Conservation (phyloP, 192 early-diverging fungal genomes). For the Coemansia sp. region DNA sequence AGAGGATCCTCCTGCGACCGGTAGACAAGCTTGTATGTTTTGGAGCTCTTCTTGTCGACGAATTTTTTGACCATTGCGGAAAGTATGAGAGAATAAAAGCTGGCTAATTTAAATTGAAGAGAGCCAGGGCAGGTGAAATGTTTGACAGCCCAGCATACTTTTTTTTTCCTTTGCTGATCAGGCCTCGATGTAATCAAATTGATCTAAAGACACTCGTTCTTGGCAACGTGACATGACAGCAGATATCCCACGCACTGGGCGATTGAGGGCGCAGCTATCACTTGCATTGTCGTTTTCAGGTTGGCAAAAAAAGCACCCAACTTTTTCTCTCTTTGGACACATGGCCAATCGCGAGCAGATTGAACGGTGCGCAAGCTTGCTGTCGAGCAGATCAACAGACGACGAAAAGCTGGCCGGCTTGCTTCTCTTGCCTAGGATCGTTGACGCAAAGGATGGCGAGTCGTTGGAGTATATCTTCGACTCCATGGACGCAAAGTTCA, state of each 20-base stretch:
- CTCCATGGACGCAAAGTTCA: constrained; percentile 32
- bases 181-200: too few relatives aligned
- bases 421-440: constrained; percentile 38
- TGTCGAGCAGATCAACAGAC: constrained; percentile 45
- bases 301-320: background rate
- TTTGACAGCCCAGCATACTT: background rate
- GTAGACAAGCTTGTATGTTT: constrained; percentile 89
- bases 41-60: constrained; percentile 82
- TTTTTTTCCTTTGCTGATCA: too few relatives aligned
- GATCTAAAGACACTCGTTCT: background rate
- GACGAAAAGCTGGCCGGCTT: constrained; percentile 52
- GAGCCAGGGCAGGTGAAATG: background rate
- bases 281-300: background rate
- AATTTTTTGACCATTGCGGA: constrained; percentile 60
- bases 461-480: constrained; percentile 30
- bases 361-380: constrained; percentile 31
- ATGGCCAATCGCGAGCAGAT: constrained; percentile 22
- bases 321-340: background rate
- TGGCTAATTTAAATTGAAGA: background rate
- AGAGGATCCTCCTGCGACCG: constrained; percentile 93
- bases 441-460: constrained; percentile 26
- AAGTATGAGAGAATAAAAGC: background rate
- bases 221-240: background rate
- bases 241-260: background rate
- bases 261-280: background rate